Evolutionary conservation across 2,329 filamentous ascomycete genomes (phyloP), one percentile per base, ranked within the genome.

Genomic region (Eutypa lata): DNA sequence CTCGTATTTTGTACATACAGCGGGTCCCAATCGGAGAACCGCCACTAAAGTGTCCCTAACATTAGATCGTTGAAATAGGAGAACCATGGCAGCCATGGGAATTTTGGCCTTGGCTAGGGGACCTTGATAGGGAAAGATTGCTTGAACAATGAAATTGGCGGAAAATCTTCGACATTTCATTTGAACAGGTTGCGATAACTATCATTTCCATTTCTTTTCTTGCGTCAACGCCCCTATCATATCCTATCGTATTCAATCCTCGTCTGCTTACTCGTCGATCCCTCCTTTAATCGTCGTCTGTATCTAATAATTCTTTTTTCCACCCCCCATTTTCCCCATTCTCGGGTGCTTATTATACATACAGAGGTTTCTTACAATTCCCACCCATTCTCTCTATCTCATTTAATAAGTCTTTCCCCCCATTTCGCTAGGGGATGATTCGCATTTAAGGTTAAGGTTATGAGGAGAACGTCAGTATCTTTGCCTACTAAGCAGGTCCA

Each of bases 381-480:
- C 44, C 42, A 46, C 38, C 28, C 35, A 22, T 33, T 47, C 28
- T 46, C 28, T 48, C 48, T 49, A 43, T 40, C 54, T 56, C 55
- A 50, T 52, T n/a, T n/a, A n/a, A n/a, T n/a, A n/a, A n/a, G n/a
- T n/a, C 49, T 51, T 55, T 53, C 52, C 51, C 53, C 53, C 48
- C 31, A 26, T 49, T 55, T 52, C 55, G 55, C 50, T 52, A 54
- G 63, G 64, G 64, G 57, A 64, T 66, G 62, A 60, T 28, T 58
- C 50, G 51, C 53, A 52, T 49, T 54, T 58, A 48, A 63, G 11
- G 11, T n/a, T 45, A 14, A 58, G 59, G 65, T 60, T 70, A 87
- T 87, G 84, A 80, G 83, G 78, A 83, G 82, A 74, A 82, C 81
- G 68, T 85, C 82, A 58, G 80, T 84, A 56, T 85, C 83, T 66